Conservation (phyloP, 2,329 filamentous ascomycete genomes). For the Trichoderma koningiopsis region DNA sequence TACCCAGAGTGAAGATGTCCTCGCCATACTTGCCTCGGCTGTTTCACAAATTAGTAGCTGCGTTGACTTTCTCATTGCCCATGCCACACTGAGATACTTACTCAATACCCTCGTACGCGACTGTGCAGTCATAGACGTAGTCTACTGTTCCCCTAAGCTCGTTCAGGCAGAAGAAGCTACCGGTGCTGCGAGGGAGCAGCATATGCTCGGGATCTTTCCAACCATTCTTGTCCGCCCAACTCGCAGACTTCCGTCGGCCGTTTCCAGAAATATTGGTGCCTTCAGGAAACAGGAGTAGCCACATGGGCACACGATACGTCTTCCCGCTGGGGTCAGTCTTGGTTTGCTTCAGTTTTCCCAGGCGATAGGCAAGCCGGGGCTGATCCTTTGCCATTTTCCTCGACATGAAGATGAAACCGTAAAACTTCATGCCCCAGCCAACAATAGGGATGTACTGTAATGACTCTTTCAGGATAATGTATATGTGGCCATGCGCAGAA, state of each 20-base stretch:
- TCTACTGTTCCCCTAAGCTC: constrained; percentile 75
- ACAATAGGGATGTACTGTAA: constrained; percentile 79
- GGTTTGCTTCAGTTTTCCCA: constrained; percentile 66
- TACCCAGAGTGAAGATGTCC: constrained; percentile 81
- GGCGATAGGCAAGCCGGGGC: constrained; percentile 71
- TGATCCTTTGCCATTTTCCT: constrained; percentile 83
- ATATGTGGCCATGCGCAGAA: constrained; percentile 80
- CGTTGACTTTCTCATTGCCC: not conserved
- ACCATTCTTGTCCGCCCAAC: constrained; percentile 76
- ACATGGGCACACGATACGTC: constrained; percentile 75
- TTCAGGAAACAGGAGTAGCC: constrained; percentile 85
- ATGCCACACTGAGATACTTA: constrained; percentile 53
- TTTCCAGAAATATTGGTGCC: constrained; percentile 79
- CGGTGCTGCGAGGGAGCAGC: constrained; percentile 78
- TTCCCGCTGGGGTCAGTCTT: constrained; percentile 57
- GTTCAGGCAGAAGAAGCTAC: constrained; percentile 75
- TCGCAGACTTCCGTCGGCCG: constrained; percentile 68
- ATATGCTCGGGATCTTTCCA: constrained; percentile 72
- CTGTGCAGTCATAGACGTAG: constrained; percentile 89
- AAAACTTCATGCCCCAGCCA: constrained; percentile 81
- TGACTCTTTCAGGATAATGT: constrained; percentile 88
- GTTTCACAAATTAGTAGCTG: constrained; percentile 24
- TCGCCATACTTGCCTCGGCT: constrained; percentile 85
- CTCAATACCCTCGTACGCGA: constrained; percentile 93
- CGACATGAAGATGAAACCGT: constrained; percentile 90